Conservation (phyloP, 2,329 filamentous ascomycete species). For the Talaromyces islandicus region DNA sequence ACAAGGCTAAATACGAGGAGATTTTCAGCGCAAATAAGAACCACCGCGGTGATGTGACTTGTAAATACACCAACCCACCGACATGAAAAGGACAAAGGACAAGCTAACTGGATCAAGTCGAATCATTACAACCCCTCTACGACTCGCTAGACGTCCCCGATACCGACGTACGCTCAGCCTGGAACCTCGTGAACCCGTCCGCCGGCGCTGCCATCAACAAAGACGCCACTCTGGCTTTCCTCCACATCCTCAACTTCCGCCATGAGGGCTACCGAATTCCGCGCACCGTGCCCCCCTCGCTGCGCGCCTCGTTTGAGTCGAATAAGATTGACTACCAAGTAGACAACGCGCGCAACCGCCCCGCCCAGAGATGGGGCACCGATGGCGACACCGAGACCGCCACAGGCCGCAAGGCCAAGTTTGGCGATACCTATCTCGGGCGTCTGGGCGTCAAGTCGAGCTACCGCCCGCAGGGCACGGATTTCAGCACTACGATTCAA, state of each 20-base stretch:
- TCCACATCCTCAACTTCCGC: conserved; percentile 93
- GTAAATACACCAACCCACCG: conserved; percentile 42
- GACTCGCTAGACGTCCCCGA: conserved; percentile 60
- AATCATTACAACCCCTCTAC: conserved; percentile 76
- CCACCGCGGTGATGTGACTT: conserved; percentile 74
- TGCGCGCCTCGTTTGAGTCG: conserved; percentile 86
- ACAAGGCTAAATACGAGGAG: conserved; percentile 92
- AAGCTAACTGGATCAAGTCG: conserved; percentile 48
- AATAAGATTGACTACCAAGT: conserved; percentile 96
- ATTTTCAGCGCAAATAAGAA: conserved; percentile 94
- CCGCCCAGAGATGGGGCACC: conserved; percentile 72
- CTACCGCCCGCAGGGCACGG: conserved; percentile 78
- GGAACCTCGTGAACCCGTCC: conserved; percentile 96
- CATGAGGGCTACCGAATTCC: conserved; percentile 95
- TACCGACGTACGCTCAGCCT: conserved; percentile 80
- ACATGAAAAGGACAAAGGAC: not conserved
- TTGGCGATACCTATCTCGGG: conserved; percentile 93
- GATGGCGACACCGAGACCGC: conserved; percentile 66
- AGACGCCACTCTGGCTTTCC: conserved; percentile 87
- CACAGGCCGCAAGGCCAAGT: conserved; percentile 90
- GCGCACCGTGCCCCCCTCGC: conserved; percentile 81
- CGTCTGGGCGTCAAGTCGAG: conserved; percentile 74
- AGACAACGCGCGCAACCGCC: conserved; percentile 58
- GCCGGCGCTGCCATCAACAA: conserved; percentile 80
- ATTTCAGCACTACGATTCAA: conserved; percentile 78